A percentile compares a stretch with the other conserved stretches of the same genome.
Evolutionary conservation across 2,329 filamentous ascomycete species (phyloP).

Genomic region (Fusarium fracticaudum): DNA sequence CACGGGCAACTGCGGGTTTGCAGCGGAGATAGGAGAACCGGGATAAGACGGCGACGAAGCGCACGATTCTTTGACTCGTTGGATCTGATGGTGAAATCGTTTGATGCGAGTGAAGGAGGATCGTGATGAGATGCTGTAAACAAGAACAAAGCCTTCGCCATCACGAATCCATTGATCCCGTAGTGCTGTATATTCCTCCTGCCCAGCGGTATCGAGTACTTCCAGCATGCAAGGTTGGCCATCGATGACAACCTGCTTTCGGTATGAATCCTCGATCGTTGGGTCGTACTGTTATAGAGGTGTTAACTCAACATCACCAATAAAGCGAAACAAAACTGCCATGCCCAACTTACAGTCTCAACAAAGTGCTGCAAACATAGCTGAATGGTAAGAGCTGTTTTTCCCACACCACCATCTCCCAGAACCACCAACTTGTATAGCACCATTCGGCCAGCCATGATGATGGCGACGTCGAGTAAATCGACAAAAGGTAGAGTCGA

Average conservation of each 20-base stretch:
- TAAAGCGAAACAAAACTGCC: constrained; percentile 1
- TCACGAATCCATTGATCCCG: constrained; percentile 99
- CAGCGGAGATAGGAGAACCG: constrained; percentile 74
- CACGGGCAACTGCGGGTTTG: constrained; percentile 72
- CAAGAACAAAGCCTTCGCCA: constrained; percentile 95
- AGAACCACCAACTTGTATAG: constrained; percentile 96
- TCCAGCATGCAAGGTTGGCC: constrained; percentile 96
- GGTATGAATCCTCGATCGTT: constrained; percentile 88
- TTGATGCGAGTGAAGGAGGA: constrained; percentile 95
- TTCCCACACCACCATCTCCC: constrained; percentile 92
- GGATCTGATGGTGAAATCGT: constrained; percentile 95
- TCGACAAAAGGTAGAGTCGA: constrained; percentile 31
- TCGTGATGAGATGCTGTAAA: constrained; percentile 98
- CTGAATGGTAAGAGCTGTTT: constrained; percentile 95
- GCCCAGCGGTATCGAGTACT: constrained; percentile 94
- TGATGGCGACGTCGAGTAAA: constrained; percentile 42
- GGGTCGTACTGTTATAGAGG: constrained; percentile 74
- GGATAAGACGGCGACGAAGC: constrained; percentile 80
- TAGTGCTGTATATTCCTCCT: constrained; percentile 97
- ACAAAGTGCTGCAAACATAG: constrained; percentile 98
- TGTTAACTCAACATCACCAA: constrained; percentile 23
- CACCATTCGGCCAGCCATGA: constrained; percentile 93
- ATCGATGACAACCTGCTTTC: constrained; percentile 93
- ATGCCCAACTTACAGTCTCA: constrained; percentile 73
- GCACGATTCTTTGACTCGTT: constrained; percentile 93